Percentiles rank a stretch among this genome's conserved stretches.
Evolutionary conservation across 805 yeast genomes (phyloP).

Genomic region (Metschnikowia lachancei): DNA sequence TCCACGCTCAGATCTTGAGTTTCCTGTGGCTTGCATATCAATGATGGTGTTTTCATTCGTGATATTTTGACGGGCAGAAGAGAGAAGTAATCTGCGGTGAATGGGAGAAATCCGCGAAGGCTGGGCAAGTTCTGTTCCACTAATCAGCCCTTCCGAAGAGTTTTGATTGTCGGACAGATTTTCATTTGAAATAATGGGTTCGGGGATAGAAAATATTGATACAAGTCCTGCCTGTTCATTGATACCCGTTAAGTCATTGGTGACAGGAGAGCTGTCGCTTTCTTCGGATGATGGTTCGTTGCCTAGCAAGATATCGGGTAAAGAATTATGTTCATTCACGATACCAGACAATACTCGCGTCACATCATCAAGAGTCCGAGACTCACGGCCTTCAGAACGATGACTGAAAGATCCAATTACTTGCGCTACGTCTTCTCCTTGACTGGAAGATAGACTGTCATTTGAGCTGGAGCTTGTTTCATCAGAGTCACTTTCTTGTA

Average conservation of each 20-base stretch:
- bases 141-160: background rate
- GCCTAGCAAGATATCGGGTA: background rate
- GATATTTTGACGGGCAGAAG: slow-evolving; percentile 28
- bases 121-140: background rate
- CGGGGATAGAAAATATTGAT: background rate
- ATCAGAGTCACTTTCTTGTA: slow-evolving; percentile 6
- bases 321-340: background rate
- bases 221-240: background rate
- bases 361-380: background rate
- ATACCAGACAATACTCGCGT: slow-evolving; percentile 1
- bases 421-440: background rate
- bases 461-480: slow-evolving; percentile 1
- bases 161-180: background rate
- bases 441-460: slow-evolving; percentile 1
- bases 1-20: too few species aligned
- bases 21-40: background rate
- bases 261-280: background rate
- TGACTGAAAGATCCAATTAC: background rate
- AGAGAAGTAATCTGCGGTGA: slow-evolving; percentile 24
- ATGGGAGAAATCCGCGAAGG: background rate
- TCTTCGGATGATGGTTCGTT: background rate
- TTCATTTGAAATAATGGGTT: background rate
- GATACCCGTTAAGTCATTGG: background rate
- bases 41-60: slow-evolving; percentile 21
- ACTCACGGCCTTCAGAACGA: background rate